These are phyloP conservation scores for Lyophyllum semitale DNA, from an alignment of 768 basidiomycete genomes.

Conservation along the genomic window DNA sequence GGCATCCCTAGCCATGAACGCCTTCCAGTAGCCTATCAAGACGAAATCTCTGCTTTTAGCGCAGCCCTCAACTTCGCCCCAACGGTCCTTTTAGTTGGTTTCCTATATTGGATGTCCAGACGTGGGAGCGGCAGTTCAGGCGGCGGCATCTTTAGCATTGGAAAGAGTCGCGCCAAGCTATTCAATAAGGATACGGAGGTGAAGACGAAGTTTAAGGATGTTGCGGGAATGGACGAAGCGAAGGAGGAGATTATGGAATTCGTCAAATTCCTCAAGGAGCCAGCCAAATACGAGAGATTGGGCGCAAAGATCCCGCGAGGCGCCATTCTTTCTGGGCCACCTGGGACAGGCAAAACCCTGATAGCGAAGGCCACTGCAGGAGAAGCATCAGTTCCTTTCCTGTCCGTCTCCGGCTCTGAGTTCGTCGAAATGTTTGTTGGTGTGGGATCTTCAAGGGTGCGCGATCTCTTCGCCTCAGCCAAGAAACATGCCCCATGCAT, in stretches of 20 bases:
- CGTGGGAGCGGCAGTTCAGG: conserved; percentile 66
- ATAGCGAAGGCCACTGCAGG: conserved; percentile 98
- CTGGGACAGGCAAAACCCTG: conserved; percentile 97
- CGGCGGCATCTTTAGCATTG: conserved; percentile 95
- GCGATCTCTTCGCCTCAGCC: conserved; percentile 96
- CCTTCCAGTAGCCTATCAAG: conserved; percentile 95
- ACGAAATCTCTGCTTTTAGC: conserved; percentile 84
- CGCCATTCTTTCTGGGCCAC: conserved; percentile 92
- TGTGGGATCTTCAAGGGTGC: conserved; percentile 95
- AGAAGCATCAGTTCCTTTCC: conserved; percentile 96
- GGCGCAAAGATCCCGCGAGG: conserved; percentile 98
- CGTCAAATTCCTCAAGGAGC: conserved; percentile 98
- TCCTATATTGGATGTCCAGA: conserved; percentile 86
- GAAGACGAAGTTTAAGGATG: conserved; percentile 91
- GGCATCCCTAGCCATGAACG: conserved; percentile 91
- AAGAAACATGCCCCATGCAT: conserved; percentile 98
- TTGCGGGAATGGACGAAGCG: conserved; percentile 99
- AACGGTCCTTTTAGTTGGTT: conserved; percentile 88
- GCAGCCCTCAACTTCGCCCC: conserved; percentile 91
- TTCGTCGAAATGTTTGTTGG: conserved; percentile 99
- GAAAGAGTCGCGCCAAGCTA: conserved; percentile 90
- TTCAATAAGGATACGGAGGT: conserved; percentile 98
- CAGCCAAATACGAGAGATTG: conserved; percentile 89
- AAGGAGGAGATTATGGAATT: conserved; percentile 99
- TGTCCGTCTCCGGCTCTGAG: conserved; percentile 97